Base-by-base conservation (phyloP, 345 rosid genomes). In the Boechera divaricarpa region DNA sequence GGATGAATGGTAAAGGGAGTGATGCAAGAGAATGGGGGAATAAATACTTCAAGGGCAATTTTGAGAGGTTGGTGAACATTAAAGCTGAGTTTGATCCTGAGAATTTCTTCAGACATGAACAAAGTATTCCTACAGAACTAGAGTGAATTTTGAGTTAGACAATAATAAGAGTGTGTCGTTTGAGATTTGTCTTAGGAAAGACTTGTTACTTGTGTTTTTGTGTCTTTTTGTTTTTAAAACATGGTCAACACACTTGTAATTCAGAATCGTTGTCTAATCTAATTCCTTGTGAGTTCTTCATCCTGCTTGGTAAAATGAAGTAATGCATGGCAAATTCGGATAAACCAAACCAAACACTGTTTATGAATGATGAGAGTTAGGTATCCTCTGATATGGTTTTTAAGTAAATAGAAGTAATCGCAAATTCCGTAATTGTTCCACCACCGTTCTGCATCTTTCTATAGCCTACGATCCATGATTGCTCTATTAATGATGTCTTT, bases 101-200 rank as follows among this genome's bases (percentile, higher is more conserved):
- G 7, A 87, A 89, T 66, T 89, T 81, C 81, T 83, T 87, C 61
- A 80, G 85, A 52, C 80, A 80, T 82, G 85, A 85, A 78, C 91
- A 89, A 74, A 89, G 94, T 55, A 81, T 89, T 69, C 94, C 91
- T 42, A 70, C 70, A n/a, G 51, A 38, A 29, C 66, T 77, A 45
- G 71, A 77, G 39, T 45, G 76, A 62, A 24, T 44, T 44, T 33
- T 33, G 75, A 61, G 70, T 41, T 42, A 45, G 35, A 55, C 13
- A 63, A 70, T 45, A 77, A 69, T 69, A 77, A 69, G 70, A 26
- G 66, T 63, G 64, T 76, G 80, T 63, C 52, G 71, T 77, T 44
- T 77, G 65, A 38, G 52, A 62, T 63, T 67, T 77, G 63, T 69
- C 16, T 21, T 76, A 52, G 63, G 69, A 41, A 76, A 61, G 36